Evolutionary conservation across 257 asterid species (phyloP).

Genomic region (Euphrasia confusa): DNA sequence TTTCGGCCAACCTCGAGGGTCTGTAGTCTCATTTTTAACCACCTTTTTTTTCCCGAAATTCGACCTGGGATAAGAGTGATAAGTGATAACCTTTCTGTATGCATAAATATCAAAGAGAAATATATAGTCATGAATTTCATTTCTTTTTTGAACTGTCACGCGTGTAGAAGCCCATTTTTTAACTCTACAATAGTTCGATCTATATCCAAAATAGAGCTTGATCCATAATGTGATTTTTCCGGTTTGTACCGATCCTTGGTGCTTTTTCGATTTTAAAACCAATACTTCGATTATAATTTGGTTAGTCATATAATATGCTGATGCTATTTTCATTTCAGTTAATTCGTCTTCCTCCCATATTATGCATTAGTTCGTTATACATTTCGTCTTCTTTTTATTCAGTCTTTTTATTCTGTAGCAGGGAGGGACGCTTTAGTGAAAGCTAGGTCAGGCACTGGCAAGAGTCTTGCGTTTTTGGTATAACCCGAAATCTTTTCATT

Average conservation of each 20-base stretch:
- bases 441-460: constrained; percentile 93
- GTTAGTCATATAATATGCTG: constrained; percentile 7
- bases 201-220: neutral
- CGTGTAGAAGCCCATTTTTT: neutral
- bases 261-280: neutral
- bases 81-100: no score
- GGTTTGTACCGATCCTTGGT: neutral
- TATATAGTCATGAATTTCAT: neutral
- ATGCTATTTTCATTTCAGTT: neutral
- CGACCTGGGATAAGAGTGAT: no score
- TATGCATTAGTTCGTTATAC: neutral
- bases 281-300: neutral
- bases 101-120: neutral
- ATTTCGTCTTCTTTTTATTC: constrained; percentile 16
- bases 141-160: neutral
- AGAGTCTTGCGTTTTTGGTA: constrained; percentile 94
- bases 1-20: constrained; percentile 80
- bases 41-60: neutral
- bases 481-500: constrained; percentile 10
- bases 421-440: constrained; percentile 89
- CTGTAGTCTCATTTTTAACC: constrained; percentile 6
- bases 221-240: constrained; percentile 3
- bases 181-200: neutral
- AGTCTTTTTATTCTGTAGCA: constrained; percentile 19
- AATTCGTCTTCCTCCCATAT: constrained; percentile 10